phyloP scores from a whole-genome alignment of 1,139 yeast species.

The Yamadazyma triangularis region DNA sequence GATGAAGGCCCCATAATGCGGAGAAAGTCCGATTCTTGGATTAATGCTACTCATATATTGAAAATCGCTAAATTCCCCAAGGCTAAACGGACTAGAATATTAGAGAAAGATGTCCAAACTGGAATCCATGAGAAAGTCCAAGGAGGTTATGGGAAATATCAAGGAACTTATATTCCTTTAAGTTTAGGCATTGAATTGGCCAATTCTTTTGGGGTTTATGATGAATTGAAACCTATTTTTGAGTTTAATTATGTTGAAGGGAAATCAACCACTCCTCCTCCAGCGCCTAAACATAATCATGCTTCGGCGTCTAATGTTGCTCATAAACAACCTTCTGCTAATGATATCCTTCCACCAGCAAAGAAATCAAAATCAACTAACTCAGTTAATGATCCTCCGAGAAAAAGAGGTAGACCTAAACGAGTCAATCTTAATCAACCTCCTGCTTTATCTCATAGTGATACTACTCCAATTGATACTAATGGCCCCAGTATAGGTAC shows the following conservation, averaged over 20 bases:
- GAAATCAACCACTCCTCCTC: slow-evolving; percentile 62
- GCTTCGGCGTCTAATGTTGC: slow-evolving; percentile 56
- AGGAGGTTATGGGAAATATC: slow-evolving; percentile 93
- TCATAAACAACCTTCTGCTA: slow-evolving; percentile 25
- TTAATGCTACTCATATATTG: slow-evolving; percentile 87
- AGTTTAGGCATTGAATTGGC: slow-evolving; percentile 65
- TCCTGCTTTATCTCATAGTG: slow-evolving; percentile 9
- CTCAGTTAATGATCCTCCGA: slow-evolving; percentile 27
- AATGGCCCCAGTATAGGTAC: slow-evolving; percentile 43
- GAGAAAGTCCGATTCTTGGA: slow-evolving; percentile 71
- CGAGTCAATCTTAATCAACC: slow-evolving; percentile 20
- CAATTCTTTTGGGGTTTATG: slow-evolving; percentile 65
- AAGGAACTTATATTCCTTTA: slow-evolving; percentile 91
- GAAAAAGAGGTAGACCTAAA: slow-evolving; percentile 47
- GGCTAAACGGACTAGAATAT: slow-evolving; percentile 75
- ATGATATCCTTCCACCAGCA: slow-evolving; percentile 5
- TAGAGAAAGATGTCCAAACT: slow-evolving; percentile 83
- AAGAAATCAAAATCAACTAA: slow-evolving; percentile 20
- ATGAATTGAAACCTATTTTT: slow-evolving; percentile 63
- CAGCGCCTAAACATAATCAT: slow-evolving; percentile 81
- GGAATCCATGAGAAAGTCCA: slow-evolving; percentile 90
- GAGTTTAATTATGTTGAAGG: slow-evolving; percentile 59
- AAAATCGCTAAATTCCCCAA: slow-evolving; percentile 86
- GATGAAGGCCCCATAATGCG: slow-evolving; percentile 81
- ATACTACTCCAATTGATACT: slow-evolving; percentile 29